These are phyloP conservation scores for Coniochaeta sp. DNA, from an alignment of 2,329 filamentous ascomycete genomes.

Conservation along the genomic window DNA sequence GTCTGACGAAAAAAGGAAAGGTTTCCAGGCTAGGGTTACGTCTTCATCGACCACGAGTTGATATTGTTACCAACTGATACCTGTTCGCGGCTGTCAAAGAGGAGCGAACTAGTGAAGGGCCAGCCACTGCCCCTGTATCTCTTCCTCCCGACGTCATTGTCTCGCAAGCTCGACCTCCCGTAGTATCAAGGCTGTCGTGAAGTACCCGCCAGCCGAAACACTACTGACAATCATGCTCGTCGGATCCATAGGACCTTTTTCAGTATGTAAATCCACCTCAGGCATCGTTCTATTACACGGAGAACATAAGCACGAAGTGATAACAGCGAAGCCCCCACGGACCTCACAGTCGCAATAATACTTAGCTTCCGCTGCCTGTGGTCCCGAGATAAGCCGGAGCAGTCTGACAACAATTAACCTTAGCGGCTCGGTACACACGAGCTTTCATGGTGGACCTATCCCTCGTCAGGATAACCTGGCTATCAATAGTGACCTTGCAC, in stretches of 20 bases:
- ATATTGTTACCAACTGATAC: not conserved
- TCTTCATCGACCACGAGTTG: no score
- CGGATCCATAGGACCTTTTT: no score
- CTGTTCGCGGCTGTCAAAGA: no score
- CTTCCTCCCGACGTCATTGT: not conserved
- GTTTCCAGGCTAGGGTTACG: no score
- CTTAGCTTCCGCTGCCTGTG: constrained; percentile 38
- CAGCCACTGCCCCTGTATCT: not conserved
- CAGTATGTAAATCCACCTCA: constrained; percentile 42
- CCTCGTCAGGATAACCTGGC: constrained; percentile 9
- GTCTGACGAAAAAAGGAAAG: no score
- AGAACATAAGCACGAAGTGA: constrained; percentile 35
- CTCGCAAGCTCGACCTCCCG: constrained; percentile 22
- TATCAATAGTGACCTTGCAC: not conserved
- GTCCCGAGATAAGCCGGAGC: constrained; percentile 27
- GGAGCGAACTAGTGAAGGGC: no score
- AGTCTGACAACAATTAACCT: not conserved
- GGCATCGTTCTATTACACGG: constrained; percentile 39
- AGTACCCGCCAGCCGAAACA: constrained; percentile 32
- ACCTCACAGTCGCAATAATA: constrained; percentile 35
- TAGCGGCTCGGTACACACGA: constrained; percentile 10
- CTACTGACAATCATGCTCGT: constrained; percentile 33
- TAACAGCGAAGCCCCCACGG: constrained; percentile 29
- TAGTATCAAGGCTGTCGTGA: constrained; percentile 24
- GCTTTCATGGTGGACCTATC: constrained; percentile 9